Evolutionary conservation across 2,329 filamentous ascomycete species (phyloP).

Genomic region (Phoma herbarum): DNA sequence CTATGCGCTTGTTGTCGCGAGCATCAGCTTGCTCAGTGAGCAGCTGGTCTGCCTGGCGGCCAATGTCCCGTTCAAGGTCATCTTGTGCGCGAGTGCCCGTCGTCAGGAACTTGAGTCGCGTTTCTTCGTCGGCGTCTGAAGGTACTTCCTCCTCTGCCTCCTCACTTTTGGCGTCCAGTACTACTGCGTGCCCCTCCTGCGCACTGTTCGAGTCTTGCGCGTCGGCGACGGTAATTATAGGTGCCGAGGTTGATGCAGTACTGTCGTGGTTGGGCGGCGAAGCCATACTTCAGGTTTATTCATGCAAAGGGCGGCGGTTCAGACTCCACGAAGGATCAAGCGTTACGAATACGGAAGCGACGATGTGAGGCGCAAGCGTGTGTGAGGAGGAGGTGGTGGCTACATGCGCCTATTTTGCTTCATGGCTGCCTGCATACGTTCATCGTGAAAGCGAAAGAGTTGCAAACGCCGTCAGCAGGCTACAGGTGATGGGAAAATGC

Average conservation of each 20-base stretch:
- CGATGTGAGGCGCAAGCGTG: neutral
- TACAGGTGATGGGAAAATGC: neutral
- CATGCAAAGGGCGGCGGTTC: neutral
- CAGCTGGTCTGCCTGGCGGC: conserved; percentile 68
- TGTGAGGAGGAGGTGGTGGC: neutral
- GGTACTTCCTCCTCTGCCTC: conserved; percentile 32
- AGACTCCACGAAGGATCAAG: neutral
- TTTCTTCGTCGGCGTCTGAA: conserved; percentile 52
- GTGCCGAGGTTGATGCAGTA: conserved; percentile 19
- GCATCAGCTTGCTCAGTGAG: conserved; percentile 70
- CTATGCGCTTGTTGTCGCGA: conserved; percentile 69
- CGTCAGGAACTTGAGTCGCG: conserved; percentile 51
- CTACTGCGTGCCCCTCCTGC: conserved; percentile 14
- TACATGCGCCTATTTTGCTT: neutral
- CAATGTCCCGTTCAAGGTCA: conserved; percentile 88
- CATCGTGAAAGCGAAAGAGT: conserved; percentile 3
- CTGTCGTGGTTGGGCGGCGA: conserved; percentile 18
- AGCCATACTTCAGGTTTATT: conserved; percentile 18
- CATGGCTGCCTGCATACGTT: neutral
- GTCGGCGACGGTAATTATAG: conserved; percentile 19
- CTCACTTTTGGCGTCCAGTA: conserved; percentile 21
- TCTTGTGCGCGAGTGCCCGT: conserved; percentile 75
- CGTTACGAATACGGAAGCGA: neutral
- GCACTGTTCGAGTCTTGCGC: conserved; percentile 20
- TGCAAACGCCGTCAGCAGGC: neutral